These are phyloP conservation scores for Pseudogymnoascus sp. DNA, from an alignment of 2,329 filamentous ascomycete genomes.

Conservation along the genomic window DNA sequence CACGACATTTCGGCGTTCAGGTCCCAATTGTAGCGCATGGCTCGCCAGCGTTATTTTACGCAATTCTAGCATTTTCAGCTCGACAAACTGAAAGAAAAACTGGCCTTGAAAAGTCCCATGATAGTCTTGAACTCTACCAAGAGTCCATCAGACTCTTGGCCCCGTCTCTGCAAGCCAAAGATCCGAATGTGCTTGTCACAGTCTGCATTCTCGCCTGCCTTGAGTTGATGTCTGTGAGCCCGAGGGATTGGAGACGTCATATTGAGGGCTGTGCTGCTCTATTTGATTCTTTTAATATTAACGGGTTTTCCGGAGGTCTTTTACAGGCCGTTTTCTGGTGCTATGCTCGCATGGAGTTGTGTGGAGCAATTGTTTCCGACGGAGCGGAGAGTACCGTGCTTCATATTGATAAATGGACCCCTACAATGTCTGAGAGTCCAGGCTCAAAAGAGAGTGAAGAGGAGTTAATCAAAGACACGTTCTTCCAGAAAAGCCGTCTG, in stretches of 20 bases:
- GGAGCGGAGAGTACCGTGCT: slow-evolving; percentile 42
- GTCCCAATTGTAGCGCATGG: slow-evolving; percentile 41
- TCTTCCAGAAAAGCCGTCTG: slow-evolving; percentile 20
- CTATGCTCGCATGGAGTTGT: slow-evolving; percentile 49
- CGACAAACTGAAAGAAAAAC: slow-evolving; percentile 42
- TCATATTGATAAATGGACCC: slow-evolving; percentile 41
- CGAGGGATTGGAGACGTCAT: slow-evolving; percentile 46
- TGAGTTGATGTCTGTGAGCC: slow-evolving; percentile 41
- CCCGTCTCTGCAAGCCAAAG: slow-evolving; percentile 36
- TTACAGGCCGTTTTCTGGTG: slow-evolving; percentile 50
- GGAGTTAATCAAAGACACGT: slow-evolving; percentile 13
- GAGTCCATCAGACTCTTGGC: slow-evolving; percentile 40
- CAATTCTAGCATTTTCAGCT: slow-evolving; percentile 46
- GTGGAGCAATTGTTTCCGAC: slow-evolving; percentile 44
- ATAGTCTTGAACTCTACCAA: slow-evolving; percentile 46
- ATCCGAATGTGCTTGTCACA: slow-evolving; percentile 39
- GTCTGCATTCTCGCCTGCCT: slow-evolving; percentile 40
- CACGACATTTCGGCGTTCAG: slow-evolving; percentile 43
- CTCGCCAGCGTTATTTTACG: slow-evolving; percentile 39
- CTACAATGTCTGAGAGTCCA: slow-evolving; percentile 20
- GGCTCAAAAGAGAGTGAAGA: neutral
- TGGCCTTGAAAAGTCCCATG: slow-evolving; percentile 34
- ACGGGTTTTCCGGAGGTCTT: slow-evolving; percentile 40
- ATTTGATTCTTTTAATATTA: slow-evolving; percentile 42
- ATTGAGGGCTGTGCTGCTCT: slow-evolving; percentile 48